Evolutionary conservation across 345 rosid genomes (phyloP).

Genomic region (Eucalyptus sp.): DNA sequence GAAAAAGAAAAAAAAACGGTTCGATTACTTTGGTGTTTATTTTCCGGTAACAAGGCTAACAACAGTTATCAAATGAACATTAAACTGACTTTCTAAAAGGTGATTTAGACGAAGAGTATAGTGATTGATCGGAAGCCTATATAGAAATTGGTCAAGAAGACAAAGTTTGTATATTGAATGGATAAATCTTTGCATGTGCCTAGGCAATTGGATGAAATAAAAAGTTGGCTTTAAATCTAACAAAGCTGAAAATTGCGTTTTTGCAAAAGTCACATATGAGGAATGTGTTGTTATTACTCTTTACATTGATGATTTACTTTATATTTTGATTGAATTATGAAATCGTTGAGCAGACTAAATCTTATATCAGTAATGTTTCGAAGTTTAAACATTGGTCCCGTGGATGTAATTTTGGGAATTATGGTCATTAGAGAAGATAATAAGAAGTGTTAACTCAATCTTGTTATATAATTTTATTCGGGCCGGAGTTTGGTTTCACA

Average conservation of each 20-base stretch:
- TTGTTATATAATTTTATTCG: neutral
- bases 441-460: neutral
- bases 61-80: neutral
- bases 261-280: neutral
- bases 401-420: neutral
- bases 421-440: neutral
- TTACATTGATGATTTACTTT: neutral
- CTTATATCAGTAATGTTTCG: neutral
- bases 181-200: neutral
- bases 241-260: neutral
- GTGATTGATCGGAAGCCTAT: neutral
- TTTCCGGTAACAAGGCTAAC: neutral
- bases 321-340: neutral
- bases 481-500: neutral
- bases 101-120: neutral
- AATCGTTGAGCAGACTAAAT: neutral
- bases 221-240: neutral
- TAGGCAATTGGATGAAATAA: neutral
- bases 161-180: neutral
- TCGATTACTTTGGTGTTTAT: neutral
- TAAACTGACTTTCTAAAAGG: neutral
- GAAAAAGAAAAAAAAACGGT: neutral
- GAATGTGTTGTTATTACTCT: neutral
- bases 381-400: neutral
- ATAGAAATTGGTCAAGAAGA: neutral